Conservation (phyloP, 2,329 filamentous ascomycete species). For the Colletotrichum tropicale region DNA sequence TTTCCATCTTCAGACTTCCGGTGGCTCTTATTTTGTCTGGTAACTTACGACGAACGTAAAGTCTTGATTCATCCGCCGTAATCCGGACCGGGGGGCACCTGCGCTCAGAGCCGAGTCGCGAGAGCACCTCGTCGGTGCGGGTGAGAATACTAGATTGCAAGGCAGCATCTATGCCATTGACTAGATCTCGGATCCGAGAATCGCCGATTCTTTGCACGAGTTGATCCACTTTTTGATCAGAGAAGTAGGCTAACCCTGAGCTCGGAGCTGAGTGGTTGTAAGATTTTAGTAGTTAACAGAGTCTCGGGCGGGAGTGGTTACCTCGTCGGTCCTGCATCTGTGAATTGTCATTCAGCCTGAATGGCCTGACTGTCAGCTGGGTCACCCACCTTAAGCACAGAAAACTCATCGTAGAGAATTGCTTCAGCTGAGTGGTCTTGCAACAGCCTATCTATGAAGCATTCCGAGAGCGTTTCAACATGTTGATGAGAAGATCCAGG, state of each 20-base stretch:
- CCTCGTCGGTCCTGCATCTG: not conserved
- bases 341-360: rapidly evolving
- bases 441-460: not conserved
- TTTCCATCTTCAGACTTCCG: not conserved
- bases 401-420: not conserved
- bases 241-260: not conserved
- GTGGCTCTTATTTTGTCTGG: not conserved
- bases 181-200: not conserved
- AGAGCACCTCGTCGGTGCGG: not conserved
- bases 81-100: not conserved
- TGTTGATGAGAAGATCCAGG: not conserved
- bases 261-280: not conserved
- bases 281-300: not conserved
- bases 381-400: not conserved
- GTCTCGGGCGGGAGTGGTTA: not conserved
- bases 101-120: not conserved
- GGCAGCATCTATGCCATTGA: not conserved
- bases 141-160: not conserved
- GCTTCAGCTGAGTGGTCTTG: not conserved
- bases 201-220: not conserved
- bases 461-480: not conserved
- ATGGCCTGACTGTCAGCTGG: not conserved
- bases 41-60: not conserved
- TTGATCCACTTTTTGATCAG: not conserved
- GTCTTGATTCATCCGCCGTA: not conserved